Percentiles rank a stretch among this genome's conserved stretches.
Evolutionary conservation across 352 stramenopile species (phyloP).

Genomic region (Thalassiosira mediterranea): DNA sequence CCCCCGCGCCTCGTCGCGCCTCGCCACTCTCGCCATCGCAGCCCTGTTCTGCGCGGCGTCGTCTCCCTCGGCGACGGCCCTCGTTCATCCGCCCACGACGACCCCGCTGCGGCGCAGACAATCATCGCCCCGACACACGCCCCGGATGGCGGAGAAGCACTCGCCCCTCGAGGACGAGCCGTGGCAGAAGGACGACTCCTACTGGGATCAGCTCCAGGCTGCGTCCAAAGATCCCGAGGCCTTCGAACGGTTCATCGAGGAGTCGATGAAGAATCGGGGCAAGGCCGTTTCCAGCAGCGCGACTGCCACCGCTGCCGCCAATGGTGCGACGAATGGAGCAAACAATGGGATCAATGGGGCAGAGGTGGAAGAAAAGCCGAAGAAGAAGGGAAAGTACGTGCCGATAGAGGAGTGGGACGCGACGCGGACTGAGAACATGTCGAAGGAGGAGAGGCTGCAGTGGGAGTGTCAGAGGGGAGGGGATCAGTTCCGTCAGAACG

Average conservation of each 20-base stretch:
- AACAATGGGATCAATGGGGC: not conserved
- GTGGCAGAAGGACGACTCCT: conserved; percentile 40
- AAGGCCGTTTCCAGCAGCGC: not conserved
- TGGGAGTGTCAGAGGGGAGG: conserved; percentile 71
- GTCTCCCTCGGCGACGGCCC: not conserved
- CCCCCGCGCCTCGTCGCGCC: not conserved
- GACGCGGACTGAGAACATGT: conserved; percentile 50
- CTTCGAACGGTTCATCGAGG: conserved; percentile 53
- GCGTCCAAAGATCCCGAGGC: conserved; percentile 37
- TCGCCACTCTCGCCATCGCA: not conserved
- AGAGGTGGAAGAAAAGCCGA: conserved; percentile 10
- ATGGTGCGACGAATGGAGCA: not conserved
- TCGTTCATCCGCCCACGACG: not conserved
- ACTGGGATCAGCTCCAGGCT: conserved; percentile 40
- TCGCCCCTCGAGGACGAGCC: conserved; percentile 50
- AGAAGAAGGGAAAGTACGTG: conserved; percentile 58
- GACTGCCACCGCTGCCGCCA: not conserved
- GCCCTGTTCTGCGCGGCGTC: not conserved
- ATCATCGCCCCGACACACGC: not conserved
- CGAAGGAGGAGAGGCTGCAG: conserved; percentile 70
- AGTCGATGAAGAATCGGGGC: conserved; percentile 17
- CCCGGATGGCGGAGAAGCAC: not conserved
- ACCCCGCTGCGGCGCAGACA: not conserved
- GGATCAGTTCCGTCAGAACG: conserved; percentile 77
- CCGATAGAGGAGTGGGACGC: conserved; percentile 79